These are phyloP conservation scores for Melaleuca quinquenervia DNA, from an alignment of 345 rosid species.

Conservation along the genomic window DNA sequence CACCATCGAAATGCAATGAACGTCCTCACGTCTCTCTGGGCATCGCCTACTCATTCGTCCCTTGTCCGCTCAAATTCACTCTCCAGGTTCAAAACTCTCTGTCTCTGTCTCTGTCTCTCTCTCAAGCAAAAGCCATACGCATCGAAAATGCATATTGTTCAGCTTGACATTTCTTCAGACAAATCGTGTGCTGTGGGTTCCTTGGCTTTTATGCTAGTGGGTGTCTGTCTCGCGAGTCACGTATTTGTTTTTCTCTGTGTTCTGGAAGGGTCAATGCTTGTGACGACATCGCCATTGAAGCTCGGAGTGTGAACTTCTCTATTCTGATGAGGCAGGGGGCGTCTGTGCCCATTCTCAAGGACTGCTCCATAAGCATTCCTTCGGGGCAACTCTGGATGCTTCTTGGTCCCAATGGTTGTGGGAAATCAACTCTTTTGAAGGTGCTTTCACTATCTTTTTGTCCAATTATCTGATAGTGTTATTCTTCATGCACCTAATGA, in stretches of 20 bases:
- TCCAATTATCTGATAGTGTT: neutral
- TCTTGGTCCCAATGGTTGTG: conserved; percentile 97
- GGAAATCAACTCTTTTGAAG: conserved; percentile 95
- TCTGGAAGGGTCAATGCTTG: conserved; percentile 23
- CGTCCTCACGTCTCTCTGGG: conserved; percentile 1
- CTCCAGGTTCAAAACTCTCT: conserved; percentile 20
- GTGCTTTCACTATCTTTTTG: conserved; percentile 9
- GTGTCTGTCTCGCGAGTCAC: neutral
- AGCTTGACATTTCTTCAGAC: conserved; percentile 18
- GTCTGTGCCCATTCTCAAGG: conserved; percentile 48
- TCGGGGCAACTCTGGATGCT: conserved; percentile 88
- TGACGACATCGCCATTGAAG: conserved; percentile 39
- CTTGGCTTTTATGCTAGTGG: neutral
- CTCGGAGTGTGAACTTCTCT: conserved; percentile 63
- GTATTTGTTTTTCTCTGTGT: neutral
- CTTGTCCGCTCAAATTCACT: conserved; percentile 19
- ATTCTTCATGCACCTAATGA: neutral
- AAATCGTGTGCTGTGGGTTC: neutral
- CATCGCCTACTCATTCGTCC: conserved; percentile 11
- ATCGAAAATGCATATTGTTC: neutral
- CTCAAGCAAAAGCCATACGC: neutral
- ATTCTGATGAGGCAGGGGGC: conserved; percentile 39
- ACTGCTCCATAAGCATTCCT: conserved; percentile 69
- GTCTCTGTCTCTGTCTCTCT: neutral
- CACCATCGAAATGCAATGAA: conserved; percentile 16